A percentile compares a stretch with the other conserved stretches of the same genome.
Conservation (phyloP, 441 rosid genomes). For the Dalechampia spathulata region DNA sequence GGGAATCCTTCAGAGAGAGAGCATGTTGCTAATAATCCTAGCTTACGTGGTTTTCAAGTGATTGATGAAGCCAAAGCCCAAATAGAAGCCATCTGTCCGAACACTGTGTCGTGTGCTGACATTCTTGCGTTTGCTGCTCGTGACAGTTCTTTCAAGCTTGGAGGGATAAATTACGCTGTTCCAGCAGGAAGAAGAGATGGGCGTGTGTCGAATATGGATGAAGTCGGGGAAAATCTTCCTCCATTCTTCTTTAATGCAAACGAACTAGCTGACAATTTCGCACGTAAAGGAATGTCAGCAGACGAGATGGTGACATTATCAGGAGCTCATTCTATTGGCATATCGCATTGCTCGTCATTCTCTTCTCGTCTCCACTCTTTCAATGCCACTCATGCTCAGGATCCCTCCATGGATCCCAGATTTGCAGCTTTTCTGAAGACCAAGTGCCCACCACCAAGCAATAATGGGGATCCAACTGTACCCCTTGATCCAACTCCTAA, state of each 20-base stretch:
- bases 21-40: background rate
- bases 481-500: background rate
- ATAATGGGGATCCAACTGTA: background rate
- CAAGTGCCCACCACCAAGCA: background rate
- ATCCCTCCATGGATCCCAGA: background rate
- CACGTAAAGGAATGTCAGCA: background rate
- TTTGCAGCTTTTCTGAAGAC: background rate
- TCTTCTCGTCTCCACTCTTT: constrained; percentile 1
- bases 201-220: background rate
- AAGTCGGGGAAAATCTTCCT: background rate
- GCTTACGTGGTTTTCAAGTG: constrained; percentile 5
- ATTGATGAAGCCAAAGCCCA: constrained; percentile 2
- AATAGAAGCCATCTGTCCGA: constrained; percentile 1
- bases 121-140: constrained; percentile 4
- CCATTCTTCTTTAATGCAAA: background rate
- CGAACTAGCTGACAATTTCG: background rate
- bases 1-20: constrained; percentile 4
- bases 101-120: constrained; percentile 2
- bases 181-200: constrained; percentile 7
- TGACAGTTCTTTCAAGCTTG: background rate
- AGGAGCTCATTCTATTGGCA: constrained; percentile 6
- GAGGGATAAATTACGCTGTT: background rate
- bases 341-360: constrained; percentile 3
- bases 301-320: constrained; percentile 5
- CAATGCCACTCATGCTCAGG: background rate